Percentiles rank a stretch among this genome's conserved stretches.
Evolutionary conservation across 495 filamentous ascomycete genomes (phyloP).

Genomic region (Recurvomyces mirabilis): DNA sequence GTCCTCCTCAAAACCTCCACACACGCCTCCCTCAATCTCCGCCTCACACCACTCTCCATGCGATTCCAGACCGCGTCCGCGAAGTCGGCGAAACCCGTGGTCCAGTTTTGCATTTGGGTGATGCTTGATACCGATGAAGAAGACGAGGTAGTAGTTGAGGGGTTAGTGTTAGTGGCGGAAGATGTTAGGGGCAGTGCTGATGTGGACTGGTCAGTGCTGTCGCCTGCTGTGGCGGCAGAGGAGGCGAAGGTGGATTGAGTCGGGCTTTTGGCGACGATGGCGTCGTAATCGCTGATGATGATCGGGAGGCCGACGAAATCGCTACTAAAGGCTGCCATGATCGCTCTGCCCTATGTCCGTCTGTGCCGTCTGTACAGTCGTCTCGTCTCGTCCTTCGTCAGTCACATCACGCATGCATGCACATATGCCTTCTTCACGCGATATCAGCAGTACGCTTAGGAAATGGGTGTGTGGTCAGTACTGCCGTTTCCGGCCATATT

Average conservation of each 20-base stretch:
- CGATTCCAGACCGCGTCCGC: conserved; percentile 9
- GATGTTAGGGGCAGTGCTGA: no score
- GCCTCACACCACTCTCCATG: conserved; percentile 9
- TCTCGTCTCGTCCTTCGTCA: no score
- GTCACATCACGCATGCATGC: no score
- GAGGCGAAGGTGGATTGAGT: neutral
- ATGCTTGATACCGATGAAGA: neutral
- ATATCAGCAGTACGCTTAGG: no score
- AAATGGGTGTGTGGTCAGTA: no score
- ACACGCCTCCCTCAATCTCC: conserved; percentile 15
- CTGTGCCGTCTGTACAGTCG: no score
- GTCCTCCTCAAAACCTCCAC: conserved; percentile 15
- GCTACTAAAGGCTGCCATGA: neutral
- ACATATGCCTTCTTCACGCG: no score
- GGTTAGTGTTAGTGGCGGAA: neutral
- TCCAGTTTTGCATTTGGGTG: neutral
- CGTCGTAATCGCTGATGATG: conserved; percentile 15
- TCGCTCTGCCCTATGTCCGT: neutral
- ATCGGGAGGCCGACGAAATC: conserved; percentile 13
- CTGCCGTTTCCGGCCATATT: no score
- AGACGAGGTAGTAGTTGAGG: neutral
- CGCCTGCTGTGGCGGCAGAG: neutral
- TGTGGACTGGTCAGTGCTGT: no score
- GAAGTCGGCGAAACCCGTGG: conserved; percentile 7
- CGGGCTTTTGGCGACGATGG: neutral